Base-by-base conservation (phyloP, 805 yeast species). In the Candida pini region DNA sequence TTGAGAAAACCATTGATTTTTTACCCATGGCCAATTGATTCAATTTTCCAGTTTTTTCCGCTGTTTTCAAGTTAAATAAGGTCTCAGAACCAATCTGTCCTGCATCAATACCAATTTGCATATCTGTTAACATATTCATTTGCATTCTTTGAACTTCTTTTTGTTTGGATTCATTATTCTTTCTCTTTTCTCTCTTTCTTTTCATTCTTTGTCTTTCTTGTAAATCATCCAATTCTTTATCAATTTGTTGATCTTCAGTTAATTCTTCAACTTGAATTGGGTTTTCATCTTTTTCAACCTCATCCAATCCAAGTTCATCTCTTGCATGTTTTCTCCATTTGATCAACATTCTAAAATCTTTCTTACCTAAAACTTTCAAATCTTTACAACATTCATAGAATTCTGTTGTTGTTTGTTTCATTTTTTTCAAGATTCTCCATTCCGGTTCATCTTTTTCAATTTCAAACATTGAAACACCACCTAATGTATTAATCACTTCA, bases 101-200 rank as follows among this genome's bases (percentile, higher is more conserved):
- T 13, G 96, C 96, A 56, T 92, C 98, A 35, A 86, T 69, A 72
- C 97, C 97, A 43, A 92, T 78, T 53, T 88, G 95, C 65, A 73
- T 76, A 53, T 95, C 96, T 5, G 96, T 85, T 39, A 84, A 67
- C 96, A 92, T 89, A 59, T 85, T 86, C 90, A 92, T 81, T 64
- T 92, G 97, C 84, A 87, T 81, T 65, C 97, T 76, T 31, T 73
- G 69, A 31, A 90, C 75, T 55, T 90, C 97, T 59, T 83, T 85
- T 57, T 87, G 96, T 53, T 86, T 87, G 43, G 60, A 45, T 61
- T 89, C 96, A 56, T 92, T 88, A 35, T 74, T 73, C 48, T 70
- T 78, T 58, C 96, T 80, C 60, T 80, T 85, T 47, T 82, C 95
- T 53, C 97, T 78, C 59, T 81, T 89, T 31, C 62, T 63, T 47